Evolutionary conservation across 2,329 filamentous ascomycete genomes (phyloP), one percentile per base, ranked within the genome.

Genomic region (Fusarium multiceps): DNA sequence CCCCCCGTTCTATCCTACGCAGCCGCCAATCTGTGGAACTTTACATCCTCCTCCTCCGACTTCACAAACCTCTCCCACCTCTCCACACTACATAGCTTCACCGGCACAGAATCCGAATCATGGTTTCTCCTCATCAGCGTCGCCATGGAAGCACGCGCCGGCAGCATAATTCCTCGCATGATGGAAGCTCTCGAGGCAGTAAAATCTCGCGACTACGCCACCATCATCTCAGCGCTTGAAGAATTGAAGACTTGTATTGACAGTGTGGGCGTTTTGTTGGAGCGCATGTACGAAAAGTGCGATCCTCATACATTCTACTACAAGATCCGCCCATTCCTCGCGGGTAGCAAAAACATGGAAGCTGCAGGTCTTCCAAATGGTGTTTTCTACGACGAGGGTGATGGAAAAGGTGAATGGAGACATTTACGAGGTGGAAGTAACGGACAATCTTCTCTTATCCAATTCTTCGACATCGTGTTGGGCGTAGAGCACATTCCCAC

Each of bases 101-200:
- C 94, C 7, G 94, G 93, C 27, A 96, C 93, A 10, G 82, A 91
- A 53, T 94, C 97, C 72, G 95, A 98, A 80, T 93, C 94, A 73
- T 98, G 95, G 95, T 98, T 98, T 81, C 94, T 94, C 73, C 85
- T 96, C 40, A 87, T 98, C 65, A 97, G 93, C 1, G 92, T 96
- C 1, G 94, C 94, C 20, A 97, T 98, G 78, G 95, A 98, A 81
- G 92, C 93, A 34, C 87, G 90, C 48, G 93, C 92, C 0, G 94
- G 90, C 0, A 84, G 86, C 1, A 88, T 93, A 34, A 90, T 98
- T 61, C 91, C 93, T 0, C 79, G 90, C 58, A 94, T 97, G 90
- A 83, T 97, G 25, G 81, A 86, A 28, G 94, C 94, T 3, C 90
- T 98, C 13, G 82, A 89, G 16, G 90, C 92, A 6, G 90, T 90